Evolutionary conservation across 768 basidiomycete genomes (phyloP), one percentile per base, ranked within the genome.

Genomic region (Panellus pusillus): DNA sequence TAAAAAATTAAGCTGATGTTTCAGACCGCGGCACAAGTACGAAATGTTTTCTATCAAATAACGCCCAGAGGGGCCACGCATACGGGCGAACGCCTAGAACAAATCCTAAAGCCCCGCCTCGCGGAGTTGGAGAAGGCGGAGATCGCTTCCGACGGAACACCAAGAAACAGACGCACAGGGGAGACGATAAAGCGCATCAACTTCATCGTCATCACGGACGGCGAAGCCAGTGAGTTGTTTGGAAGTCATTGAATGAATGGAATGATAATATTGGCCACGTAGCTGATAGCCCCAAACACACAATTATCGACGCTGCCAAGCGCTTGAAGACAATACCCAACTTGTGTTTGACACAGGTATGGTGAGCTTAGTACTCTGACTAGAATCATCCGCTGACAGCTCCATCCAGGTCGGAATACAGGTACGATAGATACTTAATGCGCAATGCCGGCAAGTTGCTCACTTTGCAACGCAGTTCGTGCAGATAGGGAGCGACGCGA

Each of bases 171-270:
- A 24, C 36, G 39, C 5, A 61, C 65, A 1, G 50, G 72, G 45
- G 64, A 69, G 47, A 59, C 60, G 27, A 72, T 83, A 13, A 86
- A 83, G 58, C 81, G 80, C 0, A 65, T 83, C 20, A 86, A 85
- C 57, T 78, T 75, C 44, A 75, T 87, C 9, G 67, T 87, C 28
- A 73, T 87, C 37, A 87, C 84, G 0, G 86, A 87, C 58, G 85
- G 85, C 15, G 74, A 68, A 3, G 76, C 84, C 1, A 78, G 83
- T 85, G 49, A 58, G 80, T 66, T 19, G 15, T 11, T 43, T 9
- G 15, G 4, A 44, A 6, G 11, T 19, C 13, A 9, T 14, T 13
- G 24, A 24, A 24, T 24, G 24, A 24, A 24, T 6, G 2, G 24
- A 24, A 24, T 24, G 24, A 24, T 24, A 24, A 24, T 6, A 24